phyloP scores from a whole-genome alignment of 805 yeast species.

The Candida saitoana region DNA sequence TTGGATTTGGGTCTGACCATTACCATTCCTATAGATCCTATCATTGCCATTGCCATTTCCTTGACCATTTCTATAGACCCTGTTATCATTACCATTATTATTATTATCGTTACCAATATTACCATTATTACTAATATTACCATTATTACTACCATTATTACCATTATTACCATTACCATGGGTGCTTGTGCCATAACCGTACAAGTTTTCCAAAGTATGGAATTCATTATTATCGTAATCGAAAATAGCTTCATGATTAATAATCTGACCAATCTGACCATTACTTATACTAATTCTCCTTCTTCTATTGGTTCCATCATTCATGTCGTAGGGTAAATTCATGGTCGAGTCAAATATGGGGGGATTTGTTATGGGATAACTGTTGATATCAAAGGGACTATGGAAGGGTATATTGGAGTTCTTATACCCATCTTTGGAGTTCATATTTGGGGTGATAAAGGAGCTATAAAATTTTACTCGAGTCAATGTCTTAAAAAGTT shows the following conservation, averaged over 20 bases:
- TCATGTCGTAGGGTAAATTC: conserved; percentile 29
- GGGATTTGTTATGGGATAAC: conserved; percentile 45
- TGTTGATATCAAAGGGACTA: conserved; percentile 36
- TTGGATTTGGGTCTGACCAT: not conserved
- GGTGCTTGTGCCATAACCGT: not conserved
- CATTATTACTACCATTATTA: not conserved
- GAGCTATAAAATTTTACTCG: not conserved
- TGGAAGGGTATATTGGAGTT: conserved; percentile 19
- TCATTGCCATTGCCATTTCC: not conserved
- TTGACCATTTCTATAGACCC: not conserved
- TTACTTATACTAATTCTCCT: conserved; percentile 77
- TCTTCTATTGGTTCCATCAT: conserved; percentile 37
- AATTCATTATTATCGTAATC: conserved; percentile 17
- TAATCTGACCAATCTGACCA: conserved; percentile 79
- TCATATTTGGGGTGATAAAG: no score
- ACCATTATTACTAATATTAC: not conserved
- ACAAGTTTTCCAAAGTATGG: conserved; percentile 1
- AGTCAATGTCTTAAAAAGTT: not conserved
- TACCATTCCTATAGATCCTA: not conserved
- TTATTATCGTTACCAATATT: not conserved
- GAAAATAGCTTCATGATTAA: conserved; percentile 41
- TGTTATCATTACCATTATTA: not conserved
- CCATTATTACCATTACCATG: not conserved
- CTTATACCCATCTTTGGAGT: not conserved
- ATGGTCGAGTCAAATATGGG: conserved; percentile 44